Evolutionary conservation across 1,139 yeast species (phyloP), one percentile per base, ranked within the genome.

Genomic region (Barnettozyma hawaiiensis): DNA sequence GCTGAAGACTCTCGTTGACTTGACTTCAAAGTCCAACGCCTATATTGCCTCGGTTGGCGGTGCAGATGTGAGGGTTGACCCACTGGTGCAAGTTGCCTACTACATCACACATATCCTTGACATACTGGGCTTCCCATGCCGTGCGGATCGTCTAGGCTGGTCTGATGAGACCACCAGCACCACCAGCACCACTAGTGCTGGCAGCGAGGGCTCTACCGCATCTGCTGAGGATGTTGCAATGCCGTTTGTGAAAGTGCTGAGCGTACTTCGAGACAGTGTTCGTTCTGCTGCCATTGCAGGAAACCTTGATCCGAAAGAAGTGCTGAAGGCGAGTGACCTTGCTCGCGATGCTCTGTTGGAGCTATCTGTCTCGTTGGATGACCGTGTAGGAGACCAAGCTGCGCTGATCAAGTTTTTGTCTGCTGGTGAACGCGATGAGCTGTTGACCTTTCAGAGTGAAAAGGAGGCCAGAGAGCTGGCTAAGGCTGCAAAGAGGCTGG

Each of bases 281-380:
- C 81, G 98, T 51, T 66, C 66, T 24, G 66, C 78, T 53, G 94
- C 96, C 5, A 87, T 86, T 52, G 55, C 69, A 12, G 79, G 81
- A 58, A 79, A 75, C 1, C 78, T 77, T 27, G 65, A 69, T 44
- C 42, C 64, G 40, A 38, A 23, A 10, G 78, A 74, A 41, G 73
- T 87, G 46, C 70, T 92, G 45, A 65, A 68, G 15, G 69, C 78
- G 5, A 73, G 83, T 42, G 92, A 83, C 58, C 60, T 60, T 12
- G 58, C 83, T 8, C 72, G 92, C 50, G 78, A 79, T 51, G 94
- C 85, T 37, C 67, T 92, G 53, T 67, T 87, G 45, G 73, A 77
- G 22, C 67, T 89, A 47, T 94, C 95, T 21, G 85, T 92, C 26
- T 79, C 94, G 0, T 69, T 92, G 41, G 97, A 92, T 62, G 99